Base-by-base conservation (phyloP, 2,329 filamentous ascomycete genomes). In the Beauveria rudraprayagi region DNA sequence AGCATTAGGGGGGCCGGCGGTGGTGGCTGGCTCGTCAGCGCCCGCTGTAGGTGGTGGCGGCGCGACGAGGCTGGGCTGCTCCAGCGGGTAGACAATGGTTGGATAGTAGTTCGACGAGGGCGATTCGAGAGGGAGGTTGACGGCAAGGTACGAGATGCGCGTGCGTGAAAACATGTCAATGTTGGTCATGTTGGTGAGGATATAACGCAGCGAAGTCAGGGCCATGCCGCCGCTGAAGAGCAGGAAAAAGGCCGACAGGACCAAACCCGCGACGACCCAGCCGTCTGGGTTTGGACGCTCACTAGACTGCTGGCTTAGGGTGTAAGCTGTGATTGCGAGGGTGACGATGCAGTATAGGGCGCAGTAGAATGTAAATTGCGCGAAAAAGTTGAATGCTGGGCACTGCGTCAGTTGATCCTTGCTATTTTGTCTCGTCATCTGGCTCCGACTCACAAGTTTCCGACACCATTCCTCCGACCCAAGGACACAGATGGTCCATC, bases 401-500 rank as follows among this genome's bases (percentile, higher is more conserved):
- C 22, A 1, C n/a, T 4, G 5, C n/a, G 56, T 61, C 26, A 53
- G 24, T 24, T 1, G 1, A 43, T 2, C 37, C 11, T 2, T 37
- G 34, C 14, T 26, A 5, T 10, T 34, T 34, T 34, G 30, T 10
- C 30, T 24, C 16, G n/a, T 26, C 41, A 37, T 65, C 54, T 63
- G 55, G 46, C 28, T 46, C 61, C 50, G 46, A 73, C 82, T 71
- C 68, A 85, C 83, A 85, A 1, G 85, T 92, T 71, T 97, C 92
- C 0, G 86, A 89, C 10, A 99, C 87, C 65, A 96, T 90, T 24
- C 93, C 94, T 4, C 93, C 93, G n/a, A 96, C 92, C 89, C 89
- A 97, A 0, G 93, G 94, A 69, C 94, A 99, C 68, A 92, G 94
- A 70, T 97, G 93, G 65, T 97, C 93, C 89, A 97, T 94, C 69